A percentile compares a stretch with the other conserved stretches of the same genome.
These are phyloP conservation scores for Mycena haematopus DNA, from an alignment of 768 basidiomycete species.

Conservation along the genomic window DNA sequence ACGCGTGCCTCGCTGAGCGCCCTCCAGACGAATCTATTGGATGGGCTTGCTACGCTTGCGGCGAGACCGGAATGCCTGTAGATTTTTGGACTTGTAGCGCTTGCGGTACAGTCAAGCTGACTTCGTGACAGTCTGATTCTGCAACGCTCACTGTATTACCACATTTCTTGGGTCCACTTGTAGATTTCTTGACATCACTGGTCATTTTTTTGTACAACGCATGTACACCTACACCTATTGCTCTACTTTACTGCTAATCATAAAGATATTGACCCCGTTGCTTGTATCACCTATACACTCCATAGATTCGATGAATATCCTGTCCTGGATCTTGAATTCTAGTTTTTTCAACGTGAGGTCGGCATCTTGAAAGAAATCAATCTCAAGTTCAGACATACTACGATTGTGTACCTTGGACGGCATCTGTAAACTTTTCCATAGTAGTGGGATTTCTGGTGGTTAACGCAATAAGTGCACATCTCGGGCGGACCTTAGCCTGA, in stretches of 20 bases:
- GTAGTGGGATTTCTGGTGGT: constrained; percentile 66
- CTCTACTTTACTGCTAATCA: constrained; percentile 37
- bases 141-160: constrained; percentile 2
- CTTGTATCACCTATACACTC: constrained; percentile 42
- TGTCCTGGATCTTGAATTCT: constrained; percentile 14
- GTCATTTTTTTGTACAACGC: constrained; percentile 2
- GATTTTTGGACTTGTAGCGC: constrained; percentile 77
- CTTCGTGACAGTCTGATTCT: neutral
- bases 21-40: constrained; percentile 39
- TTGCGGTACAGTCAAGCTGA: constrained; percentile 70
- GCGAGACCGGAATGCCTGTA: constrained; percentile 64
- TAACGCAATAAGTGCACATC: constrained; percentile 53
- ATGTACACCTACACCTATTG: constrained; percentile 17
- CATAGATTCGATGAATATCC: constrained; percentile 34
- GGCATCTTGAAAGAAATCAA: constrained; percentile 22
- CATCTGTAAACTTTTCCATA: constrained; percentile 46
- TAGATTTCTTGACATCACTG: neutral
- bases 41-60: constrained; percentile 70
- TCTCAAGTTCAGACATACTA: neutral
- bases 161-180: neutral
- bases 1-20: constrained; percentile 57
- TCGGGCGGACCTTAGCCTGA: constrained; percentile 28
- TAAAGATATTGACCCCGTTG: constrained; percentile 53
- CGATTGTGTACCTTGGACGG: constrained; percentile 31
- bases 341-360: constrained; percentile 39